Evolutionary conservation across 768 basidiomycete species (phyloP), one percentile per base, ranked within the genome.

Genomic region (Calvatia gigantea): DNA sequence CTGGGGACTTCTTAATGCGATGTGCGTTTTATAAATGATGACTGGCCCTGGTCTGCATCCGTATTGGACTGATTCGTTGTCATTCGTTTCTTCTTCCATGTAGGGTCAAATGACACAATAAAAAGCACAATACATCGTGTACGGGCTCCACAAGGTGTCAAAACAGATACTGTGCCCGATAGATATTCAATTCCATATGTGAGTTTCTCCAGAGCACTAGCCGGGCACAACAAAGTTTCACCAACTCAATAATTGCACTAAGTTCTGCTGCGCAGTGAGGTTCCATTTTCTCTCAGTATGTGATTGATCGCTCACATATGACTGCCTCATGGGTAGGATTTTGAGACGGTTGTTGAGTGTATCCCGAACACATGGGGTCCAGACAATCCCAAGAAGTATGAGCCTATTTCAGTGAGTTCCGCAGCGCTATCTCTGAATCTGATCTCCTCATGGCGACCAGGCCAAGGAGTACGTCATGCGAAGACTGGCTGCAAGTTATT

Each of bases 141-240:
- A 3, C 70, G 76, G 33, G 73, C 75, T 1, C 80, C 77, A 19
- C 65, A 57, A 6, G 45, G 59, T 17, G 55, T 19, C 39, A 45
- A 31, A n/a, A 67, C 67, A 39, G 68, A 64, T 9, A 74, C 76
- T 67, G 72, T 78, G 1, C 80, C 77, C 1, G 75, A 76, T 31
- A 70, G 84, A 25, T 85, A 82, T 61, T 85, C 83, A 0, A 85
- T 86, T 58, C 84, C 85, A 31, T 85, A 84, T 61, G 80, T 81
- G 57, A 57, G 79, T 65, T 6, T 37, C 41, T 19, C 32, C 21
- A 17, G 19, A 29, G 23, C n/a, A n/a, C n/a, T n/a, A n/a, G n/a
- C n/a, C n/a, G n/a, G n/a, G n/a, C 2, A 31, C 14, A 21, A 27
- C 41, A 2, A 4, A 44, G 14, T 12, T 39, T 43, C 12, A 43